These are phyloP conservation scores for Solanum gandarillasii DNA, from an alignment of 257 asterid species.

Conservation along the genomic window DNA sequence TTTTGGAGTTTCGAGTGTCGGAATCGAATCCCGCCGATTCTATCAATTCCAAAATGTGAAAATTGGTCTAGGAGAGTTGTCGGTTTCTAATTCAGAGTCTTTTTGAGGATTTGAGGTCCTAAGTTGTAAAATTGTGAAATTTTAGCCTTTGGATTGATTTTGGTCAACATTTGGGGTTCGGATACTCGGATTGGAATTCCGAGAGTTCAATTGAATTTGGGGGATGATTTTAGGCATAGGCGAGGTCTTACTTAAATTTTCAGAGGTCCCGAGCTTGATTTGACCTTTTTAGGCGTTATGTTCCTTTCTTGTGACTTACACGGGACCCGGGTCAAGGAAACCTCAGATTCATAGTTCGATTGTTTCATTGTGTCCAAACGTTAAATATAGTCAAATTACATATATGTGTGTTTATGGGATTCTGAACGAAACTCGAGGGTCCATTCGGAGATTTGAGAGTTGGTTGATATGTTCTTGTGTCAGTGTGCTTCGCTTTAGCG, in stretches of 20 bases:
- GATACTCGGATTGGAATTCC: too few species aligned
- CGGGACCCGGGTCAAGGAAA: neutral
- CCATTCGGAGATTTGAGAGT: neutral
- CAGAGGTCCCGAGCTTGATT: neutral
- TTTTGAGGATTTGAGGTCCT: neutral
- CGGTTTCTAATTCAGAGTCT: too few species aligned
- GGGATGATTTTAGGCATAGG: too few species aligned
- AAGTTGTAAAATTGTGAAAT: neutral
- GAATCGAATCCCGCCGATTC: neutral
- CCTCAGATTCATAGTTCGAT: neutral
- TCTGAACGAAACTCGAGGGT: neutral
- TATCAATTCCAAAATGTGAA: too few species aligned
- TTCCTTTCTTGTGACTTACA: neutral
- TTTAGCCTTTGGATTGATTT: neutral
- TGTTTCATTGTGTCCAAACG: neutral
- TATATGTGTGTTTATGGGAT: neutral
- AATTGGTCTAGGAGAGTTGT: neutral
- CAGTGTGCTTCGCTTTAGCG: neutral
- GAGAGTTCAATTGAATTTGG: neutral
- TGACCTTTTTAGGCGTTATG: neutral
- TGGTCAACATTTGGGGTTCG: neutral
- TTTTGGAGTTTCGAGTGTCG: neutral
- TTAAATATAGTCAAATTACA: neutral
- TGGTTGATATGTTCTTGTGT: neutral
- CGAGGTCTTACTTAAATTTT: neutral